phyloP scores from a whole-genome alignment of 495 filamentous ascomycete genomes.

The Alectoria sarmentosa region DNA sequence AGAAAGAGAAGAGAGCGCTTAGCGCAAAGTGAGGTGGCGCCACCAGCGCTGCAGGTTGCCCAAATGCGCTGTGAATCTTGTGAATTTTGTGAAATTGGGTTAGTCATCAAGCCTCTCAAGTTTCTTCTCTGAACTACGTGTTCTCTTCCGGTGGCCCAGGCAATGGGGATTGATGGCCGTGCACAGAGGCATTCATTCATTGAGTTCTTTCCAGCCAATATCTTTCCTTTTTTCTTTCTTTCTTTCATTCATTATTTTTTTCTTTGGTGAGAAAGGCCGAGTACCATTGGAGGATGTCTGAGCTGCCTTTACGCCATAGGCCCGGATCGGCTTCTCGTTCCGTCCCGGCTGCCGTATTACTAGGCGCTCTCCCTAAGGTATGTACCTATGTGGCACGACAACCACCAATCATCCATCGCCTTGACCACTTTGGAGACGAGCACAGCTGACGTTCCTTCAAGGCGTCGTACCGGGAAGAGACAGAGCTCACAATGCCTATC shows the following conservation, averaged over 20 bases:
- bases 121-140: not conserved
- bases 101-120: not conserved
- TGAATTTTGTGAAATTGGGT: not conserved
- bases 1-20: not conserved
- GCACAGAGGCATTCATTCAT: too few relatives aligned
- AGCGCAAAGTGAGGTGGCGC: not conserved
- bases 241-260: too few relatives aligned
- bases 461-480: not conserved
- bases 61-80: not conserved
- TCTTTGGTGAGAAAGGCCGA: too few relatives aligned
- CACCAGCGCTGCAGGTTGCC: not conserved
- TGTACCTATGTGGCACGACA: too few relatives aligned
- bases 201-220: too few relatives aligned
- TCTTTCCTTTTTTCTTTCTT: not conserved
- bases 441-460: too few relatives aligned
- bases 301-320: too few relatives aligned
- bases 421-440: too few relatives aligned
- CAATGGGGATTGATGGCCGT: too few relatives aligned
- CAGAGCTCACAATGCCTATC: not conserved
- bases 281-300: rapidly evolving
- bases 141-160: not conserved
- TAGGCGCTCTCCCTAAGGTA: too few relatives aligned
- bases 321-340: constrained; percentile 3
- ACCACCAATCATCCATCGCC: too few relatives aligned
- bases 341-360: constrained; percentile 6